Evolutionary conservation across 768 basidiomycete species (phyloP).

Genomic region (Termitomyces heimii): DNA sequence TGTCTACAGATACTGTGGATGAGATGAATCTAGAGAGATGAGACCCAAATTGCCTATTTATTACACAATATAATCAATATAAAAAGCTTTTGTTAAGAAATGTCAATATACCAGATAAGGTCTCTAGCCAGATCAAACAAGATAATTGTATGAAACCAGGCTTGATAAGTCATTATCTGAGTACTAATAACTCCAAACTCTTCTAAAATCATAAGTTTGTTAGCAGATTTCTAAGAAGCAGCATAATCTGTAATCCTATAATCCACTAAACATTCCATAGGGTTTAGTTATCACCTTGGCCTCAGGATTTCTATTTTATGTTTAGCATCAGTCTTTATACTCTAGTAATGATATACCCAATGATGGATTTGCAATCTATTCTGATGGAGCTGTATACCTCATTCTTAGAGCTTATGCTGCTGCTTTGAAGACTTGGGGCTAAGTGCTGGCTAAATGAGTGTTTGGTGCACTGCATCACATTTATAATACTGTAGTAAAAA

Average conservation of each 20-base stretch:
- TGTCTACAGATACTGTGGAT: not conserved
- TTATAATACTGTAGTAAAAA: not conserved
- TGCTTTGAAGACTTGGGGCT: slow-evolving; percentile 34
- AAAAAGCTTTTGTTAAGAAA: not conserved
- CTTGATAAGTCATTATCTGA: slow-evolving; percentile 42
- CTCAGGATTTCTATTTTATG: slow-evolving; percentile 26
- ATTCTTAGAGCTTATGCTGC: slow-evolving; percentile 36
- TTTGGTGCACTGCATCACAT: not conserved
- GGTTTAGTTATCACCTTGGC: slow-evolving; percentile 37
- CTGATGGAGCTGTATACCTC: slow-evolving; percentile 37
- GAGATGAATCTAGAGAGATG: slow-evolving; percentile 23
- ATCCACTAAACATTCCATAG: slow-evolving; percentile 58
- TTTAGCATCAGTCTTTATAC: not conserved
- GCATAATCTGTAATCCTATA: slow-evolving; percentile 58
- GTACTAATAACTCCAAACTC: slow-evolving; percentile 56
- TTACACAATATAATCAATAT: not conserved
- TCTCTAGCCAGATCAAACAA: slow-evolving; percentile 55
- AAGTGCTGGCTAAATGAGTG: not conserved
- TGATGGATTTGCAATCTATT: slow-evolving; percentile 49
- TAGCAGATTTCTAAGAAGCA: slow-evolving; percentile 36
- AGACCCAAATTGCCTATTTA: slow-evolving; percentile 29
- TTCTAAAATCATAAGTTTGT: slow-evolving; percentile 62
- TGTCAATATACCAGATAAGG: slow-evolving; percentile 43
- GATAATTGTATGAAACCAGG: slow-evolving; percentile 47
- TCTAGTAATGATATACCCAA: slow-evolving; percentile 37